A percentile compares a stretch with the other conserved stretches of the same genome.
Conservation (phyloP, 192 early-diverging fungal genomes). For the Linnemannia elongata region DNA sequence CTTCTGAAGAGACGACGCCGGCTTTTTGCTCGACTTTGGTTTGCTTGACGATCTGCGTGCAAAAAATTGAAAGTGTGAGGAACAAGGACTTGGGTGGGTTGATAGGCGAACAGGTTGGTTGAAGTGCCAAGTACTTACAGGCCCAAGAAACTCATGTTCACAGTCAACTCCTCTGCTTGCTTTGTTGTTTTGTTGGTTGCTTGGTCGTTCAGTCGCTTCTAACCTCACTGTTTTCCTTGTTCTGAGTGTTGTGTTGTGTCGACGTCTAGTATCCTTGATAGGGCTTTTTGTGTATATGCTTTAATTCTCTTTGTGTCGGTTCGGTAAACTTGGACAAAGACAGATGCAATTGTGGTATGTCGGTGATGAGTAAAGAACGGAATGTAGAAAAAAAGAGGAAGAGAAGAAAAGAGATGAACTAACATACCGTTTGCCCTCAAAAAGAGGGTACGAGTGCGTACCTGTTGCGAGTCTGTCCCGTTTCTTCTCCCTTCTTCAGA, state of each 20-base stretch:
- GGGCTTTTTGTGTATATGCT: too few species aligned
- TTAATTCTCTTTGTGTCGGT: too few species aligned
- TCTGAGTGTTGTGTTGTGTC: too few species aligned
- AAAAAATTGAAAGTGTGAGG: neutral
- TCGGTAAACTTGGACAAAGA: too few species aligned
- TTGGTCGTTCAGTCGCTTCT: neutral
- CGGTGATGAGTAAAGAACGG: too few species aligned
- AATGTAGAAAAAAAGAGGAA: neutral
- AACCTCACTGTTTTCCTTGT: neutral
- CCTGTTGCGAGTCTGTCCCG: neutral
- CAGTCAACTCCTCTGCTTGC: neutral
- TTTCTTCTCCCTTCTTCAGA: neutral
- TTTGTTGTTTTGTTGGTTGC: neutral
- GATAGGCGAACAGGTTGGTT: neutral
- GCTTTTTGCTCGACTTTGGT: conserved; percentile 74
- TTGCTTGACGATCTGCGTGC: conserved; percentile 46
- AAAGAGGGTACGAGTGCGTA: neutral
- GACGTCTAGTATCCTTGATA: too few species aligned
- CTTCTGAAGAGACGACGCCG: conserved; percentile 67
- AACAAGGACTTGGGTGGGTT: neutral
- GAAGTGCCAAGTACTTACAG: conserved; percentile 25
- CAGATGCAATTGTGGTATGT: too few species aligned
- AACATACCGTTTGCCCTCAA: neutral
- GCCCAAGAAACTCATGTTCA: conserved; percentile 54
- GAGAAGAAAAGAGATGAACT: neutral